Evolutionary conservation across 306 rosid species (phyloP), one percentile per base, ranked within the genome.

Genomic region (Glycine tomentella): DNA sequence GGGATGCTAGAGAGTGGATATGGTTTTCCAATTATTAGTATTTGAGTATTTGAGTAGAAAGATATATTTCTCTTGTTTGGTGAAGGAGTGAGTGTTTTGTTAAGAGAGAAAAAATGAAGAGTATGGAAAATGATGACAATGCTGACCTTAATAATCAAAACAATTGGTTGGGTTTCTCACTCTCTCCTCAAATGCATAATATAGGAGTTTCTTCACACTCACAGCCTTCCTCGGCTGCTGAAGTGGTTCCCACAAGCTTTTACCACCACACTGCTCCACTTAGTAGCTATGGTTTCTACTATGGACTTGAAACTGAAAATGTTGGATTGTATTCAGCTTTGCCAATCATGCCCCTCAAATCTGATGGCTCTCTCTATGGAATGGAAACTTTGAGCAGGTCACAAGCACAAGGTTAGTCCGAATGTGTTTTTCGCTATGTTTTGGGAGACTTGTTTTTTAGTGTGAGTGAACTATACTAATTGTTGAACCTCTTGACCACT

Each of bases 291-390:
- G 97, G 95, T 55, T 74, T 79, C 45, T 91, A 83, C 86, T 90
- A 83, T 82, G 91, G 88, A 45, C 83, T 86, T 80, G 92, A 89
- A 83, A 85, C 84, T 72, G 87, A 89, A 52, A 83, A 86, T 69
- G 84, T 76, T 77, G 89, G 86, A 7, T 83, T 91, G 40, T 93
- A 87, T 77, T 85, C 97, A 5, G 85, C 85, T 8, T 46, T 91
- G 50, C 86, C 98, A 49, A 75, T 78, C 17, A 93, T 93, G 97
- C 97, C 97, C 0, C 91, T 91, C 73, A 93, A 93, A 76, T 91
- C 98, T 53, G 93, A 93, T 85, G 95, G 93, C 31, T 87, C 95
- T 79, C 91, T 90, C 40, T 91, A 86, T 69, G 87, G 88, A 17
- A 88, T 88, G 95, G 97, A 91, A 78, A 83, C 94, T 80, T 76